Base-by-base conservation (phyloP, 2,329 filamentous ascomycete species). In the Alternaria brassicae region DNA sequence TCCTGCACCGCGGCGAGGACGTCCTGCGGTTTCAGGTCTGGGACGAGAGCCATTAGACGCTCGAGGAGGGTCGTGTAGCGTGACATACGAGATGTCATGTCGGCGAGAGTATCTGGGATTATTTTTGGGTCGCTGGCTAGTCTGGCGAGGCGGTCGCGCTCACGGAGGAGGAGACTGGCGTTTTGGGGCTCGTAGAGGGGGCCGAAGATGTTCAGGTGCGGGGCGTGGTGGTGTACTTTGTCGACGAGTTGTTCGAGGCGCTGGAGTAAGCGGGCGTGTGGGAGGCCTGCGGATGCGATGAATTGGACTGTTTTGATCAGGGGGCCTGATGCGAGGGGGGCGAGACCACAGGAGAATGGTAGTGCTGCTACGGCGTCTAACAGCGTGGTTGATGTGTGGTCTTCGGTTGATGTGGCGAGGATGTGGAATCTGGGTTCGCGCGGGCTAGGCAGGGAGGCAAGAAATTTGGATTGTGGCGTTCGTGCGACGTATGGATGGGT, bases 161-260 rank as follows among this genome's bases (percentile, higher is more conserved):
- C 72, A 32, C 71, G 72, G 60, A 72, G 72, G 2, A 71, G 63
- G 0, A 67, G 50, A 6, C 63, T 63, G 2, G 69, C 64, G 47
- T 77, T 69, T 2, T 63, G 56, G 7, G 61, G 41, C 19, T 70
- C 65, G 51, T 72, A 65, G 1, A 76, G 62, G 0, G 73, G 68
- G 4, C 75, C 75, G 37, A 75, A 75, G 36, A 74, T 63, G 8
- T 63, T 54, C 5, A 73, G 68, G 8, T 66, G 59, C 1, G 71
- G 70, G 3, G 70, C 42, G 12, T 74, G 68, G 15, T 63, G 63
- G 44, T 77, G 70, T 0, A 76, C 66, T 54, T 77, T 77, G 34
- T 74, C 73, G 21, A 77, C 66, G 12, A 77, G 65, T 10, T 62
- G 68, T 58, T 77, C 75, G 6, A 77, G 61, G 28, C 73, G 72